These are phyloP conservation scores for Scheffersomyces coipomensis DNA, from an alignment of 805 yeast genomes.

Conservation along the genomic window DNA sequence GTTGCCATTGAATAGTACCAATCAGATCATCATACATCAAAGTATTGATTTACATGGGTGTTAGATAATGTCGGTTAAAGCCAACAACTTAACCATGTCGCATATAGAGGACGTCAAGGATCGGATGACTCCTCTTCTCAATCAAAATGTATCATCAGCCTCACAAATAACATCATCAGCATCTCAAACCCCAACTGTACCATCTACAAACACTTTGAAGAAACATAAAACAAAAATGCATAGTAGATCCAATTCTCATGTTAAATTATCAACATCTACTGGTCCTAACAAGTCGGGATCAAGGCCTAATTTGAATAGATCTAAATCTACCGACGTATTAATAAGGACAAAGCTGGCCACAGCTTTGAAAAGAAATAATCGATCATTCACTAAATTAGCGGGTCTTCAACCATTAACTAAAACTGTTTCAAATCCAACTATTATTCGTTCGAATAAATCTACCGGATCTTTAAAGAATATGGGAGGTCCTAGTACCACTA, in stretches of 20 bases:
- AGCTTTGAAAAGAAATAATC: conserved; percentile 30
- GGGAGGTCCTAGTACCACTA: conserved; percentile 4
- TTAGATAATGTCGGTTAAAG: no score
- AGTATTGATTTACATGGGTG: no score
- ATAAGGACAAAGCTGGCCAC: conserved; percentile 17
- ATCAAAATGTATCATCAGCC: not conserved
- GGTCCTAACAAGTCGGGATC: conserved; percentile 1
- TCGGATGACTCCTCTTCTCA: not conserved
- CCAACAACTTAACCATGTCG: not conserved
- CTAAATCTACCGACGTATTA: conserved; percentile 42
- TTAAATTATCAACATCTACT: conserved; percentile 13
- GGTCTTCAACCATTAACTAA: conserved; percentile 38
- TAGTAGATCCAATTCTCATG: conserved; percentile 26
- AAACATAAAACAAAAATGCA: conserved; percentile 12
- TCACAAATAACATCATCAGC: not conserved
- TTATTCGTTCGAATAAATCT: conserved; percentile 31
- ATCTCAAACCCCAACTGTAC: not conserved
- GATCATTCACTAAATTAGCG: conserved; percentile 35
- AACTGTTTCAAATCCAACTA: conserved; percentile 28
- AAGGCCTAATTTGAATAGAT: conserved; percentile 34
- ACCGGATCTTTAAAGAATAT: conserved; percentile 28
- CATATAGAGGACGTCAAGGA: not conserved
- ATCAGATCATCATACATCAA: no score
- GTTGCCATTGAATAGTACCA: no score
- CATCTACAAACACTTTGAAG: not conserved